Evolutionary conservation across 495 filamentous ascomycete species (phyloP).

Genomic region (Tetracladium setigerum): DNA sequence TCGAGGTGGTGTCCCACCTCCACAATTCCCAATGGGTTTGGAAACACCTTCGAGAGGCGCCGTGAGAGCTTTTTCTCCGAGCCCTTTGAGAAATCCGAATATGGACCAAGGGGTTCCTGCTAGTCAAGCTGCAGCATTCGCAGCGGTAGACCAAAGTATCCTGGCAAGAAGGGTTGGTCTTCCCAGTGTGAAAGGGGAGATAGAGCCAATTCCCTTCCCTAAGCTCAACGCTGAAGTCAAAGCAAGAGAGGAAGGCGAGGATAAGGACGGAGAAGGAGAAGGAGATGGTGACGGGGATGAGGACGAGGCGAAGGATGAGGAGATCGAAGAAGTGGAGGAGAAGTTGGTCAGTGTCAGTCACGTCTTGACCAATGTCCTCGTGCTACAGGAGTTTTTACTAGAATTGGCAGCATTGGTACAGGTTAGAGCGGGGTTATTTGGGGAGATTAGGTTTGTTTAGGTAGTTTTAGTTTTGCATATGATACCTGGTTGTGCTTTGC

Average conservation of each 20-base stretch:
- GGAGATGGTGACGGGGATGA: constrained; percentile 33
- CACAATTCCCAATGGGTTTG: constrained; percentile 14
- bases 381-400: constrained; percentile 78
- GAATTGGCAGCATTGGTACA: constrained; percentile 85
- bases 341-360: constrained; percentile 69
- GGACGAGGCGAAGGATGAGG: constrained; percentile 20
- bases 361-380: constrained; percentile 71
- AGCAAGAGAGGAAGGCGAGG: constrained; percentile 23
- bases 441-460: constrained; percentile 67
- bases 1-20: constrained; percentile 8
- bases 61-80: constrained; percentile 18
- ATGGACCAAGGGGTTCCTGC: constrained; percentile 10
- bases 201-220: constrained; percentile 19
- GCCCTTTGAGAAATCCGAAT: constrained; percentile 6
- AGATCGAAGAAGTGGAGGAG: constrained; percentile 14
- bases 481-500: no score
- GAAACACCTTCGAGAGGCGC: constrained; percentile 13
- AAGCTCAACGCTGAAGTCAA: constrained; percentile 14
- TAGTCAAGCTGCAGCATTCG: constrained; percentile 41
- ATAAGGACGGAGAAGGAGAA: constrained; percentile 25
- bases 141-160: constrained; percentile 45
- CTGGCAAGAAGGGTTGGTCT: constrained; percentile 37
- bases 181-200: constrained; percentile 22
- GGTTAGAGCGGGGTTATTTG: constrained; percentile 76
- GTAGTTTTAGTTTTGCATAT: neutral